Evolutionary conservation across 345 rosid genomes (phyloP), one percentile per base, ranked within the genome.

Genomic region (Kandelia obovata): DNA sequence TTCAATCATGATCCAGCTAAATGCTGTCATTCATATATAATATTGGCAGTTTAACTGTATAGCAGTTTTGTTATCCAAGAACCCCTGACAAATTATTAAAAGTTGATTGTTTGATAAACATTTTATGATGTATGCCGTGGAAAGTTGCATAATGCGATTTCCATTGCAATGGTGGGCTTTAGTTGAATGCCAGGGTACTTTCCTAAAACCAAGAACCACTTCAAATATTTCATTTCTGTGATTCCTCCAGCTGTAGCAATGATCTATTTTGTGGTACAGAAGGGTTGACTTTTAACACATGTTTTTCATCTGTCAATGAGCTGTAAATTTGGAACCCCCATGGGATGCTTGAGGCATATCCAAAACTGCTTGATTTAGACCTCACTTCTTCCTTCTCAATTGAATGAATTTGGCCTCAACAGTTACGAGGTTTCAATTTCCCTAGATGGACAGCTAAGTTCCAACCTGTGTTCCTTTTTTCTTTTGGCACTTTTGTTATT

Each of bases 211-310:
- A 23, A 66, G 75, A 76, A 73, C 70, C 34, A 64, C 46, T 67
- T 75, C 61, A n/a, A 64, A 74, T 27, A 49, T 39, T 61, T 77
- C 58, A 63, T 61, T 58, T 66, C 67, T 55, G 56, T 69, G 58
- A 80, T 78, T 76, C 61, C 76, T 81, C 78, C 86, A 85, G 90
- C 88, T 89, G 95, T 78, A 56, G 95, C 77, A 35, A 37, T 78
- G 61, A 73, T 85, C 77, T 82, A 77, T 35, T 26, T 16, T 58
- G 67, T 70, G 19, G 35, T 49, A 47, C 55, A 46, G 39, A 75
- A 60, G 62, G 68, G 76, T 79, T 79, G 83, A 78, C 78, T 71
- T 46, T 39, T 51, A 23, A 59, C 64, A 51, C 35, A 20, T 64
- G 59, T 61, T 53, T 72, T 30, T 53, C 62, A 65, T 69, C 83